phyloP scores from a whole-genome alignment of 352 stramenopile genomes.

The Globisporangium splendens region DNA sequence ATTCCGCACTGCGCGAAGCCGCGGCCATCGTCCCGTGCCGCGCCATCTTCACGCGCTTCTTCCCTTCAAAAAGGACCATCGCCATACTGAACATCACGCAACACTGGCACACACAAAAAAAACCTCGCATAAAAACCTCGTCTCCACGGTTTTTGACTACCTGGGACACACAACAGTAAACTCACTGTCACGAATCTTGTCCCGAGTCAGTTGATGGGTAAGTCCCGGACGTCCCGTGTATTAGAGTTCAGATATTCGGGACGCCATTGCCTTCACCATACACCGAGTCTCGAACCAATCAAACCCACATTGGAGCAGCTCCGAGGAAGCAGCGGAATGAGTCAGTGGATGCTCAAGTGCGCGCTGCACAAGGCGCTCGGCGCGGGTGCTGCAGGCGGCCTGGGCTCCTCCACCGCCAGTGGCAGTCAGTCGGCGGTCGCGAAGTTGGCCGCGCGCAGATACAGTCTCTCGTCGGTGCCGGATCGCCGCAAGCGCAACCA shows the following conservation, averaged over 20 bases:
- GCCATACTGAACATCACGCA: too few relatives aligned
- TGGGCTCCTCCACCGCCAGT: conserved; percentile 1
- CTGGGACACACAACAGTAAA: too few relatives aligned
- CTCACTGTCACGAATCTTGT: too few relatives aligned
- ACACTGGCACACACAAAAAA: too few relatives aligned
- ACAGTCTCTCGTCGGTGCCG: conserved; percentile 29
- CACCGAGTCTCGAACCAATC: conserved; percentile 8
- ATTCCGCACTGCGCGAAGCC: too few relatives aligned
- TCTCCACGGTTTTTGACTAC: neutral
- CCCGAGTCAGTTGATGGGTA: too few relatives aligned
- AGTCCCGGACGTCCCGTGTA: too few relatives aligned
- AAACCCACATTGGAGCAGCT: neutral
- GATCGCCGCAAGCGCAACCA: conserved; percentile 55
- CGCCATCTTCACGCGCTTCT: too few relatives aligned
- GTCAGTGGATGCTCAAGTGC: conserved; percentile 43
- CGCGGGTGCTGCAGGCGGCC: conserved; percentile 12
- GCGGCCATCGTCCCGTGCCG: neutral
- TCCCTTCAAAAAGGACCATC: too few relatives aligned
- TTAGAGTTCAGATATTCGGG: neutral
- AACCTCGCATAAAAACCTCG: too few relatives aligned
- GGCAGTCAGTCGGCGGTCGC: neutral
- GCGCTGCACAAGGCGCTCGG: conserved; percentile 18
- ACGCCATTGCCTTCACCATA: neutral
- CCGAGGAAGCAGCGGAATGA: conserved; percentile 9
- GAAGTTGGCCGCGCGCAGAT: conserved; percentile 12